A percentile compares a stretch with the other conserved stretches of the same genome.
phyloP scores from a whole-genome alignment of 2,329 filamentous ascomycete genomes.

The Didymella keratinophila region DNA sequence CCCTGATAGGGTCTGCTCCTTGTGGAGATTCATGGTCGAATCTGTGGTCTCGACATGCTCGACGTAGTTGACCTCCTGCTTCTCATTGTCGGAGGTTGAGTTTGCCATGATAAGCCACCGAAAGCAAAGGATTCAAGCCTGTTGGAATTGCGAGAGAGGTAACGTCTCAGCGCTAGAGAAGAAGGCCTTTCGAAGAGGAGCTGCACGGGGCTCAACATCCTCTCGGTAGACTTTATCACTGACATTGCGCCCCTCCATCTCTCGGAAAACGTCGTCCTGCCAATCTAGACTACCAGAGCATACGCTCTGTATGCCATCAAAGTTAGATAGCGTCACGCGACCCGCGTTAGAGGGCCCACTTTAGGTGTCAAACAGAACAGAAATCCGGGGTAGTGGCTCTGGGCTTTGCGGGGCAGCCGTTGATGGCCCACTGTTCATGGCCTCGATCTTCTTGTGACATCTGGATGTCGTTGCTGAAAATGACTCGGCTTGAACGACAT shows the following conservation, averaged over 20 bases:
- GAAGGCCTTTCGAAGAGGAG: neutral
- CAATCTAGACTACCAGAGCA: slow-evolving; percentile 16
- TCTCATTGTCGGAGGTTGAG: slow-evolving; percentile 31
- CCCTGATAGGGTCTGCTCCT: slow-evolving; percentile 36
- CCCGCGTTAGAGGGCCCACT: slow-evolving; percentile 16
- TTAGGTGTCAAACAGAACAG: slow-evolving; percentile 20
- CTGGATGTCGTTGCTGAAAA: slow-evolving; percentile 8
- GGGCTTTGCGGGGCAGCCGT: slow-evolving; percentile 37
- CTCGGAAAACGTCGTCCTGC: slow-evolving; percentile 15
- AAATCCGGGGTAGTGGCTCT: slow-evolving; percentile 33
- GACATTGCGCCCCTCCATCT: slow-evolving; percentile 10
- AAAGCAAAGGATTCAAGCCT: neutral
- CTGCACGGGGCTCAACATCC: neutral
- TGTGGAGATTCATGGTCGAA: slow-evolving; percentile 34
- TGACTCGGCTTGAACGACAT: slow-evolving; percentile 32
- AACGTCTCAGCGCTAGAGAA: no score
- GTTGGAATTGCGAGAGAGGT: neutral
- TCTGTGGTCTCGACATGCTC: slow-evolving; percentile 36
- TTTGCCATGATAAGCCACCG: slow-evolving; percentile 24
- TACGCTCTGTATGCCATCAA: slow-evolving; percentile 4
- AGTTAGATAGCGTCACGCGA: slow-evolving; percentile 4
- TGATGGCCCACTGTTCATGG: slow-evolving; percentile 10
- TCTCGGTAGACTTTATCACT: slow-evolving; percentile 9
- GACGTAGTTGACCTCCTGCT: slow-evolving; percentile 34
- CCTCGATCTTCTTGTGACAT: slow-evolving; percentile 13